These are phyloP conservation scores for Penicillium sp. DNA, from an alignment of 2,329 filamentous ascomycete genomes.

Conservation along the genomic window DNA sequence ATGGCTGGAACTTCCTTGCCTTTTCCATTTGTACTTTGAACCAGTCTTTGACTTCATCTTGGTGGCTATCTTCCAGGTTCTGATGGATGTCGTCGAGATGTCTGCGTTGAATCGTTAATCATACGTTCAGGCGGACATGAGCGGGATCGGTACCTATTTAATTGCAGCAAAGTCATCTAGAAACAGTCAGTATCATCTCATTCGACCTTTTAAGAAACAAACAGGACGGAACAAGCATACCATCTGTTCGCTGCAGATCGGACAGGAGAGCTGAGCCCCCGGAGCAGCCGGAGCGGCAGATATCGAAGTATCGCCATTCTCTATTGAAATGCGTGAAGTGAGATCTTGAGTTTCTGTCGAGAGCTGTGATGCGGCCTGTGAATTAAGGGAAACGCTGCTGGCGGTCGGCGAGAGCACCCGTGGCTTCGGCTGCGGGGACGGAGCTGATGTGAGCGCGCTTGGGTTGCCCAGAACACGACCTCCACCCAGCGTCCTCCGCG, in stretches of 20 bases:
- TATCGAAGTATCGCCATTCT: slow-evolving; percentile 55
- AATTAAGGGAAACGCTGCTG: slow-evolving; percentile 76
- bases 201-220: not conserved
- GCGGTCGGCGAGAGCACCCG: slow-evolving; percentile 60
- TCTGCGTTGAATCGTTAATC: slow-evolving; percentile 43
- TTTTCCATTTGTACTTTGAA: slow-evolving; percentile 93
- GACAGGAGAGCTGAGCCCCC: slow-evolving; percentile 75
- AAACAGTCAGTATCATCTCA: slow-evolving; percentile 2
- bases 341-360: slow-evolving; percentile 75
- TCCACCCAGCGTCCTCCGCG: slow-evolving; percentile 82
- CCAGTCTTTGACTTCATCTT: slow-evolving; percentile 96
- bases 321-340: slow-evolving; percentile 74
- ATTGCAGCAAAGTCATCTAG: slow-evolving; percentile 84
- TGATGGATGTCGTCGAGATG: slow-evolving; percentile 87
- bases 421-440: slow-evolving; percentile 44
- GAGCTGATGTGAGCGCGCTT: slow-evolving; percentile 68
- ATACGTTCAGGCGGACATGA: not conserved
- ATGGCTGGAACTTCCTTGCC: slow-evolving; percentile 87
- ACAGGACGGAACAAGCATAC: slow-evolving; percentile 48
- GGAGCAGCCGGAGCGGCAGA: slow-evolving; percentile 54
- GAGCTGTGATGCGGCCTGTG: slow-evolving; percentile 67
- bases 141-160: slow-evolving; percentile 65
- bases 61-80: slow-evolving; percentile 81
- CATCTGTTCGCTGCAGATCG: slow-evolving; percentile 99
- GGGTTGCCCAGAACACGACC: slow-evolving; percentile 88